These are phyloP conservation scores for Escovopsis sp. DNA, from an alignment of 2,329 filamentous ascomycete genomes.

Conservation along the genomic window DNA sequence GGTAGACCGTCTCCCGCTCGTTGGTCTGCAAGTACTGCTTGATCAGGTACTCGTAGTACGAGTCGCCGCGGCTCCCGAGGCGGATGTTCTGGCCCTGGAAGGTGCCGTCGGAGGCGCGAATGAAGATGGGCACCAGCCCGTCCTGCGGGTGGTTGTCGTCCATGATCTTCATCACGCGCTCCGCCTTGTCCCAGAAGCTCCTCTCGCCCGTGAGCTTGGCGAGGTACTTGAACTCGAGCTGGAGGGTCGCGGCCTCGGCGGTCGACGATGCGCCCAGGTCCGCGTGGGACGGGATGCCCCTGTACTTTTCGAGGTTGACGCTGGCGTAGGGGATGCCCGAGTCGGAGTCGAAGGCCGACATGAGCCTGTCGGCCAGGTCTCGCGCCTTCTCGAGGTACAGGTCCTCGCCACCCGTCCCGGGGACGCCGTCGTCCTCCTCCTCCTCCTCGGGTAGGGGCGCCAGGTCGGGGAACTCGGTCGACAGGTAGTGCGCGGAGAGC, in stretches of 20 bases:
- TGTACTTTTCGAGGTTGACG: conserved; percentile 65
- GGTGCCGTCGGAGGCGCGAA: conserved; percentile 61
- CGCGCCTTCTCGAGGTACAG: conserved; percentile 92
- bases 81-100: conserved; percentile 81
- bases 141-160: conserved; percentile 68
- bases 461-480: conserved; percentile 64
- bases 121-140: conserved; percentile 82
- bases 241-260: conserved; percentile 79
- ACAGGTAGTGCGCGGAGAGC: conserved; percentile 89
- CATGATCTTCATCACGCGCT: conserved; percentile 82
- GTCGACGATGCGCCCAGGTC: conserved; percentile 85
- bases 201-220: conserved; percentile 87
- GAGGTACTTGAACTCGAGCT: conserved; percentile 95
- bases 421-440: conserved; percentile 35
- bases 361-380: conserved; percentile 74
- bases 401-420: conserved; percentile 65
- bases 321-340: conserved; percentile 85
- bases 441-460: conserved; percentile 48
- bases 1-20: conserved; percentile 69
- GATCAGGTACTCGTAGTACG: conserved; percentile 97
- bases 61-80: conserved; percentile 85
- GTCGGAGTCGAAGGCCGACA: conserved; percentile 74
- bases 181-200: conserved; percentile 81
- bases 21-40: conserved; percentile 96
- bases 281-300: conserved; percentile 67